Evolutionary conservation across 331 rosid species (phyloP), one percentile per base, ranked within the genome.

Genomic region (Acacia pycnantha): DNA sequence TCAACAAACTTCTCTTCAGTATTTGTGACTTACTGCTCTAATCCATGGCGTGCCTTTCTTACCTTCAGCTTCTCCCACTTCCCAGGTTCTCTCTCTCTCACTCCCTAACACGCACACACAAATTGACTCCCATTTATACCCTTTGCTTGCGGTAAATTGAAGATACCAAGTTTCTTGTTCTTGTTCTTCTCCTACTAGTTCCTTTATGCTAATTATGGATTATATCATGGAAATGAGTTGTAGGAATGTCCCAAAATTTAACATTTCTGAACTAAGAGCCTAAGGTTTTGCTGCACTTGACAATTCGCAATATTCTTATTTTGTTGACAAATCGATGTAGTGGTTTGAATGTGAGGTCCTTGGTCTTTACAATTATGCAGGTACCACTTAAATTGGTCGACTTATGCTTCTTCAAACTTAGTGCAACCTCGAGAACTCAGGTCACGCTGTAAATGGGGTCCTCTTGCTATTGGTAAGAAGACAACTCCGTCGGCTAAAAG

Each of bases 391-490:
- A 83, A 51, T 73, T 85, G 86, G 88, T 86, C 87, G 50, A 22
- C 54, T 81, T 76, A 74, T 73, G 77, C 84, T 73, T 76, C 87
- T 61, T 72, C 74, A 44, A 88, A 85, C 14, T 26, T 88, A 33
- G 88, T 82, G 68, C 90, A 88, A 84, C 86, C 86, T 82, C 82
- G 85, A 85, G 86, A 84, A 37, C 79, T 92, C 43, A 73, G 83
- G 79, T 76, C 88, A 47, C 86, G 37, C 26, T 84, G 54, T 84
- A 93, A 88, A 73, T 82, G 91, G 91, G 81, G 87, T 58, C 79
- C 88, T 86, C 82, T 89, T 15, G 92, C 90, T 77, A 77, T 81
- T 86, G 89, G 91, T 51, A 93, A 88, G 91, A 93, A 84, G 91
- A 89, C 91, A 73, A 31, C 94, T 65, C 78, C 73, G 82, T 85